Percentiles rank a stretch among this genome's conserved stretches.
These are phyloP conservation scores for Candida glucosophila DNA, from an alignment of 1,139 yeast species.

Conservation along the genomic window DNA sequence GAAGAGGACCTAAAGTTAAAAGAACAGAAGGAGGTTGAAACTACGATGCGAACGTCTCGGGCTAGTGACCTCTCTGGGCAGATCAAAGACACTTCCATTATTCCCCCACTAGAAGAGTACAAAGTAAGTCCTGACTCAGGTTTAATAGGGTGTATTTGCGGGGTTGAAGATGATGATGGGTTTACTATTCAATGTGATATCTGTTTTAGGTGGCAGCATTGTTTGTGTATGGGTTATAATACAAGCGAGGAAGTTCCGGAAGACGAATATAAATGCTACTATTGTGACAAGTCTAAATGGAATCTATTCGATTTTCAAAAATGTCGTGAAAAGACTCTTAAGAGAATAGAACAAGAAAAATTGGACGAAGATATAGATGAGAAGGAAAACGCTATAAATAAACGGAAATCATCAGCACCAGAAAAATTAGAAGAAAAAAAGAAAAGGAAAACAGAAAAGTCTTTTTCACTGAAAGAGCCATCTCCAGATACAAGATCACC, in stretches of 20 bases:
- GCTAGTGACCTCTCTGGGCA: no score
- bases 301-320: conserved; percentile 39
- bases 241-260: conserved; percentile 76
- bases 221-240: conserved; percentile 73
- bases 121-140: conserved; percentile 77
- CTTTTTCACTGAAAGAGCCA: conserved; percentile 1
- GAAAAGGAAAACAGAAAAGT: conserved; percentile 4
- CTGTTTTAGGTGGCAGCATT: conserved; percentile 93
- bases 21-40: conserved; percentile 1
- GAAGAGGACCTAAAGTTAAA: conserved; percentile 12
- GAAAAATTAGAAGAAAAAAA: conserved; percentile 7
- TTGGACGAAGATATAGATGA: conserved; percentile 4
- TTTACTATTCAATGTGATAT: conserved; percentile 90
- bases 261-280: conserved; percentile 67
- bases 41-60: conserved; percentile 1
- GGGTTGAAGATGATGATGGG: conserved; percentile 85
- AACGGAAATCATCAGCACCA: conserved; percentile 23
- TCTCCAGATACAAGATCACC: conserved; percentile 3
- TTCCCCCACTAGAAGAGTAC: conserved; percentile 36
- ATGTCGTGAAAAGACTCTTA: conserved; percentile 26
- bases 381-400: conserved; percentile 9
- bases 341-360: conserved; percentile 25
- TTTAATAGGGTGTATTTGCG: conserved; percentile 83
- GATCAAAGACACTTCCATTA: conserved; percentile 1
- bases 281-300: conserved; percentile 55